These are phyloP conservation scores for Fraxinus baroniana DNA, from an alignment of 305 asterid genomes.

Conservation along the genomic window DNA sequence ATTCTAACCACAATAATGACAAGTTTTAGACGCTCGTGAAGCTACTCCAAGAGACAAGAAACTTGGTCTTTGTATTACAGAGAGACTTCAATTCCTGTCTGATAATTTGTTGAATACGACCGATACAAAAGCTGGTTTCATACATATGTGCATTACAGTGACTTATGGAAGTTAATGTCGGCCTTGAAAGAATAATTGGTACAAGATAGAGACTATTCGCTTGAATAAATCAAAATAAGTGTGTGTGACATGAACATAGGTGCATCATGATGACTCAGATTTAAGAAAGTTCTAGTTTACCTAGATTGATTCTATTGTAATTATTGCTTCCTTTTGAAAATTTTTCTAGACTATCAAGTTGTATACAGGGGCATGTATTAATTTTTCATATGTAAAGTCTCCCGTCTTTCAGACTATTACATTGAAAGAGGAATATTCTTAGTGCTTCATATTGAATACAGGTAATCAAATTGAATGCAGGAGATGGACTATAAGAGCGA, in stretches of 20 bases:
- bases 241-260: not conserved
- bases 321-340: not conserved
- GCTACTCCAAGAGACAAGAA: slow-evolving; percentile 2
- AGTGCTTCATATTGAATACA: slow-evolving; percentile 96
- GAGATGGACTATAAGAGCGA: slow-evolving; percentile 92
- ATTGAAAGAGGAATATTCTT: slow-evolving; percentile 67
- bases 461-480: slow-evolving; percentile 99
- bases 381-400: slow-evolving; percentile 22
- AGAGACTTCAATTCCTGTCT: not conserved
- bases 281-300: slow-evolving; percentile 4
- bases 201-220: not conserved
- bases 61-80: not conserved
- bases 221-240: not conserved
- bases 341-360: not conserved
- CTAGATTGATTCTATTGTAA: slow-evolving; percentile 1
- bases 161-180: not conserved
- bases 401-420: slow-evolving; percentile 20
- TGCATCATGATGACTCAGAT: not conserved
- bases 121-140: not conserved
- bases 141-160: not conserved
- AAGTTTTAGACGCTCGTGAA: not conserved
- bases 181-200: not conserved
- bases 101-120: not conserved
- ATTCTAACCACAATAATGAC: not conserved
- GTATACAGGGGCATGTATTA: not conserved